phyloP scores from a whole-genome alignment of 2,329 filamentous ascomycete genomes.

The Epichloe typhina region DNA sequence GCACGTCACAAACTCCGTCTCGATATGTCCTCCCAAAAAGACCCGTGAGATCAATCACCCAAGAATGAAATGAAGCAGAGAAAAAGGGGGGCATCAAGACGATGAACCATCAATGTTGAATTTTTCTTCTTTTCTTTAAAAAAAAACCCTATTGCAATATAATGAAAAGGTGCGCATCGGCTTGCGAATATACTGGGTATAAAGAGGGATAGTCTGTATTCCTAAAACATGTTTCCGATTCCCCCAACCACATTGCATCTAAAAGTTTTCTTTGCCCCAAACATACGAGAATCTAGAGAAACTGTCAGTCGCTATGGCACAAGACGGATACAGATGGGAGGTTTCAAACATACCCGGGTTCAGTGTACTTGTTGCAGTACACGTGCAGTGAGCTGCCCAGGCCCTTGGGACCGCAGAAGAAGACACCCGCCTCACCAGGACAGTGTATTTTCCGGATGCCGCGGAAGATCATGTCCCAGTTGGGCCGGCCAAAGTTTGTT shows the following conservation, averaged over 20 bases:
- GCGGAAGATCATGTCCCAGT: constrained; percentile 85
- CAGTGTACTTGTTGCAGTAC: constrained; percentile 80
- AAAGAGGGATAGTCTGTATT: background rate
- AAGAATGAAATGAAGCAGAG: too few species aligned
- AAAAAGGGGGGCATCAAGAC: too few species aligned
- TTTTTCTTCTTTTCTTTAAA: too few species aligned
- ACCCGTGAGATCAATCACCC: too few species aligned
- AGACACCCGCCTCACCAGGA: constrained; percentile 61
- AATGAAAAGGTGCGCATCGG: background rate
- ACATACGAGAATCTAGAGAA: constrained; percentile 45
- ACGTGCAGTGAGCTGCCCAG: constrained; percentile 65
- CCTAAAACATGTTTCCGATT: too few species aligned
- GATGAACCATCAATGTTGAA: too few species aligned
- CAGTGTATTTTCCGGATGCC: constrained; percentile 67
- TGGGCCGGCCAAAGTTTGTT: constrained; percentile 75
- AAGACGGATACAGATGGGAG: background rate
- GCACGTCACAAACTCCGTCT: too few species aligned
- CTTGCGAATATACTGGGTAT: constrained; percentile 1
- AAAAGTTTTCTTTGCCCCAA: constrained; percentile 60
- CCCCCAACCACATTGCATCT: constrained; percentile 10
- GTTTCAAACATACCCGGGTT: constrained; percentile 49
- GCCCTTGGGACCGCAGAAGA: constrained; percentile 77
- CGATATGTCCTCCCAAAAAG: too few species aligned
- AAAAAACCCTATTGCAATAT: too few species aligned
- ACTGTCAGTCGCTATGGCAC: constrained; percentile 4